These are phyloP conservation scores for Manihot esculenta DNA, from an alignment of 441 rosid species.

Conservation along the genomic window DNA sequence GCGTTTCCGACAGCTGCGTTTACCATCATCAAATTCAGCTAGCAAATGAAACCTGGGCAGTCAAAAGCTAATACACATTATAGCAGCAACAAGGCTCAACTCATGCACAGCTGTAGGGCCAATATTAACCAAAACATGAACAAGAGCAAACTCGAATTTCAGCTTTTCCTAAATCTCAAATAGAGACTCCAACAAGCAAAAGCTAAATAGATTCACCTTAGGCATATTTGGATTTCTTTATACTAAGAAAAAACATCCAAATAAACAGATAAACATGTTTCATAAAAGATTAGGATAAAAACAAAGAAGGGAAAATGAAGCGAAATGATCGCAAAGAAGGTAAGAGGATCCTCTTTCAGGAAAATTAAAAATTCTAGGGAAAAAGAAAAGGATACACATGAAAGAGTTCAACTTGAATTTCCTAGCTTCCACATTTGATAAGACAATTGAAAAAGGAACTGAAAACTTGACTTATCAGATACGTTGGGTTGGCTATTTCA, in stretches of 20 bases:
- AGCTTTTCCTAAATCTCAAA: neutral
- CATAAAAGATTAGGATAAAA: too few relatives aligned
- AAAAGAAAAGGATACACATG: too few relatives aligned
- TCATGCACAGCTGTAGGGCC: neutral
- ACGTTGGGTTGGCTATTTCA: neutral
- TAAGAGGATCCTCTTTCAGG: neutral
- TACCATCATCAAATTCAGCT: constrained; percentile 37
- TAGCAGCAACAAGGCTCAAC: neutral
- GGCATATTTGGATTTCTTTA: neutral
- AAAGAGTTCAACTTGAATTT: neutral
- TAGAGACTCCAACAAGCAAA: neutral
- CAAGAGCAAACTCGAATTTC: neutral
- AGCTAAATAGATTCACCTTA: neutral
- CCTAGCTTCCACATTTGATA: neutral
- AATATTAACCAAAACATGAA: neutral
- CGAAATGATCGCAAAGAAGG: neutral
- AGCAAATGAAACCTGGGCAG: constrained; percentile 34
- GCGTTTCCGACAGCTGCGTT: constrained; percentile 40
- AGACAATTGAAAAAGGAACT: neutral
- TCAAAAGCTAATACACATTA: constrained; percentile 21
- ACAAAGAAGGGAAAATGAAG: too few relatives aligned
- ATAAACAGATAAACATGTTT: neutral
- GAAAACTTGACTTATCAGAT: neutral
- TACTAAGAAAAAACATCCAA: neutral
- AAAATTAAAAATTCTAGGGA: neutral